Evolutionary conservation across 306 rosid species (phyloP).

Genomic region (Inga leiocalycina): DNA sequence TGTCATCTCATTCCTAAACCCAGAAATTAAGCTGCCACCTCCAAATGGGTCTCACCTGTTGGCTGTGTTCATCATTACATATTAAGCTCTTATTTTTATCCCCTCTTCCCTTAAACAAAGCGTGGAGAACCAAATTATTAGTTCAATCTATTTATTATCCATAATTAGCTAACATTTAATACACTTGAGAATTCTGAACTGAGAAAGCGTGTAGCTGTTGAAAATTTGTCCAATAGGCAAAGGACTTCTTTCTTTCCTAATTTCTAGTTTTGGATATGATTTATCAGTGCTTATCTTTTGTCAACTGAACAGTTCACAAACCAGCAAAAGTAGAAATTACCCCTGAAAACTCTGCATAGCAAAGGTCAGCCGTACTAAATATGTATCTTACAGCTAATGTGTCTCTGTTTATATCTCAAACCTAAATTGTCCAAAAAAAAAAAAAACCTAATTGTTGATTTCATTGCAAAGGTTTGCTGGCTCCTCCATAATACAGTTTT

Average conservation of each 20-base stretch:
- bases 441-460: background rate
- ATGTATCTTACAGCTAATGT: background rate
- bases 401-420: background rate
- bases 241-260: background rate
- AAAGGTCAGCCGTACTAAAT: background rate
- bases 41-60: conserved; percentile 49
- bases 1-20: conserved; percentile 44
- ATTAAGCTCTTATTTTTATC: conserved; percentile 7
- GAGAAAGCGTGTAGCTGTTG: background rate
- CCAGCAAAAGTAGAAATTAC: background rate
- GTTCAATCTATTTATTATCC: background rate
- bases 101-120: conserved; percentile 17
- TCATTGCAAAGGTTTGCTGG: background rate
- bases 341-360: background rate
- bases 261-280: background rate
- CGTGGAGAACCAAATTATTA: conserved; percentile 39
- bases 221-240: background rate
- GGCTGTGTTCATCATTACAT: conserved; percentile 45
- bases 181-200: background rate
- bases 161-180: background rate
- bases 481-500: too few species aligned
- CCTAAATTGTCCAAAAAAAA: background rate
- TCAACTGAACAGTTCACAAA: background rate
- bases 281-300: background rate
- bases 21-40: conserved; percentile 38